These are phyloP conservation scores for Chrysophaeum taylorii DNA, from an alignment of 352 stramenopile species.

Conservation along the genomic window DNA sequence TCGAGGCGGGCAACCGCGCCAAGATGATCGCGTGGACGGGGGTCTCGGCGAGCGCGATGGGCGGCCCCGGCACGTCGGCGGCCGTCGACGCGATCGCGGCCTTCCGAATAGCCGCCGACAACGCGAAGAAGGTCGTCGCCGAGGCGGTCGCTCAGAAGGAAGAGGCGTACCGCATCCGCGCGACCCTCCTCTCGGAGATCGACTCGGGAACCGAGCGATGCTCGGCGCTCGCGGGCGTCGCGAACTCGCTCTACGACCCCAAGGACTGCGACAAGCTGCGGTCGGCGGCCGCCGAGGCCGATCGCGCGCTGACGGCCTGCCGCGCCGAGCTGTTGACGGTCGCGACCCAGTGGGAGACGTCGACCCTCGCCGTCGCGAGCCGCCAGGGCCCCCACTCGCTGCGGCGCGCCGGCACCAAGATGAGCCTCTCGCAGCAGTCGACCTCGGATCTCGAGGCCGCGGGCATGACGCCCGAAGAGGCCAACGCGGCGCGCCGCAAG, in stretches of 20 bases:
- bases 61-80: background rate
- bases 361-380: background rate
- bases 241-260: slow-evolving; percentile 5
- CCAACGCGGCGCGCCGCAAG: background rate
- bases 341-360: background rate
- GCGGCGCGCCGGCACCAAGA: background rate
- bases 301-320: background rate
- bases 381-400: background rate
- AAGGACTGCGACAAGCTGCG: background rate
- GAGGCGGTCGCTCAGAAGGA: background rate
- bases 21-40: background rate
- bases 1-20: background rate
- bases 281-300: background rate
- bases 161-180: slow-evolving; percentile 5
- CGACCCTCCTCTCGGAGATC: slow-evolving; percentile 1
- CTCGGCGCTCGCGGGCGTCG: background rate
- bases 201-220: background rate
- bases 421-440: too few species aligned
- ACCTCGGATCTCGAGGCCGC: too few species aligned
- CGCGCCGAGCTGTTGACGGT: background rate
- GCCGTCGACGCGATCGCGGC: background rate
- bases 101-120: background rate
- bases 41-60: too few species aligned
- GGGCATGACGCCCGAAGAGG: background rate
- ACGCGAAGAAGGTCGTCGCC: background rate